A percentile compares a stretch with the other conserved stretches of the same genome.
These are phyloP conservation scores for Colletotrichum sp. DNA, from an alignment of 2,329 filamentous ascomycete species.

Conservation along the genomic window DNA sequence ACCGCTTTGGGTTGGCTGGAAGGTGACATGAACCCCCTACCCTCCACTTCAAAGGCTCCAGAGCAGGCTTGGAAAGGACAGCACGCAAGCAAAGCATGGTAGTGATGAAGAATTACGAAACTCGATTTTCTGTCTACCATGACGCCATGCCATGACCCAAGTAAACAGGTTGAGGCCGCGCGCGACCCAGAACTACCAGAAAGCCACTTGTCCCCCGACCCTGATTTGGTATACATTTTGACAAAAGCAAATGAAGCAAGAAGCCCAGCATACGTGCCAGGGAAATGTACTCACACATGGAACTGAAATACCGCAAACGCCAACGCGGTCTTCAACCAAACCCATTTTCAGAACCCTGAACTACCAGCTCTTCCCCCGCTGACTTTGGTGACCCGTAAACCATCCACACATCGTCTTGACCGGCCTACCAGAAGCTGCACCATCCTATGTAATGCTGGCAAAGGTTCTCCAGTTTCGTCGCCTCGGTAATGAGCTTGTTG, in stretches of 20 bases:
- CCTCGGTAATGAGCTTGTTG: slow-evolving; percentile 91
- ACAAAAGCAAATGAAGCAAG: not conserved
- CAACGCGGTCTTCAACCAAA: not conserved
- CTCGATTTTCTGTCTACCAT: slow-evolving; percentile 11
- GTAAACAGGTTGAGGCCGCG: not conserved
- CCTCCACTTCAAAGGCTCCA: not conserved
- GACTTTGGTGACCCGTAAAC: not conserved
- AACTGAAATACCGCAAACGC: slow-evolving; percentile 2
- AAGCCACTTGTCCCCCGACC: not conserved
- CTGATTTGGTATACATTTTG: slow-evolving; percentile 17
- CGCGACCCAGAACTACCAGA: not conserved
- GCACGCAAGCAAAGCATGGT: not conserved
- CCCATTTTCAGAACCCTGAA: not conserved
- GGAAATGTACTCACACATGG: slow-evolving; percentile 2
- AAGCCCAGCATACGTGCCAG: not conserved
- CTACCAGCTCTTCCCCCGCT: not conserved
- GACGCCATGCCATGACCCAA: slow-evolving; percentile 15
- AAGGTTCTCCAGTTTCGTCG: slow-evolving; percentile 94
- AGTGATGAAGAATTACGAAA: not conserved
- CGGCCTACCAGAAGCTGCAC: slow-evolving; percentile 91
- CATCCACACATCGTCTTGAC: not conserved
- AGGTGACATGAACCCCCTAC: too few species aligned
- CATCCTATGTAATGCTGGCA: slow-evolving; percentile 99
- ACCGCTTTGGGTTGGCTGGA: not conserved
- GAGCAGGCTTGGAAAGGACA: not conserved